Conservation (phyloP, 2,329 filamentous ascomycete species). For the Pseudogymnoascus sp. region DNA sequence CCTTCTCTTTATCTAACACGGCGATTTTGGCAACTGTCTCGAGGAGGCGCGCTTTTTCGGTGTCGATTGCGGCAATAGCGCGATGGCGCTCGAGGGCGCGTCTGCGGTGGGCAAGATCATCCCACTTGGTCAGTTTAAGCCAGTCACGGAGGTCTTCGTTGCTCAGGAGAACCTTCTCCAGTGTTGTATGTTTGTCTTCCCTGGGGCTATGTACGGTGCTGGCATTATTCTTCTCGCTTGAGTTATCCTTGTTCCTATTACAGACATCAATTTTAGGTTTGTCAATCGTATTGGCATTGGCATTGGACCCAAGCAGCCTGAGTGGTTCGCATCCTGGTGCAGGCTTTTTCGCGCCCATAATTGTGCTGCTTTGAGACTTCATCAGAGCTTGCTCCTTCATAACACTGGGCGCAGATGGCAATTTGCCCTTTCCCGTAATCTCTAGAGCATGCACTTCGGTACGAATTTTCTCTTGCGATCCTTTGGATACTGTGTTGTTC, state of each 20-base stretch:
- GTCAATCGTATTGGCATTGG: background rate
- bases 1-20: constrained; percentile 1
- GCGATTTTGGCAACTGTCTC: background rate
- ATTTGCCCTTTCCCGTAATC: constrained; percentile 9
- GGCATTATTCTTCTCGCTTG: constrained; percentile 13
- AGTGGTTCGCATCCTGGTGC: background rate
- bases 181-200: constrained; percentile 14
- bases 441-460: constrained; percentile 16
- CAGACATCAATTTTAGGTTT: constrained; percentile 16
- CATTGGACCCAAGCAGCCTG: background rate
- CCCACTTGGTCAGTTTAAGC: constrained; percentile 30
- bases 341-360: constrained; percentile 20
- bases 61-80: constrained; percentile 28
- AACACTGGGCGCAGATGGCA: background rate
- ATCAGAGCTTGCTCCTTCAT: constrained; percentile 19
- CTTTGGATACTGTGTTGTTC: constrained; percentile 11
- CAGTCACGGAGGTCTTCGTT: constrained; percentile 30
- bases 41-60: constrained; percentile 21
- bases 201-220: constrained; percentile 13
- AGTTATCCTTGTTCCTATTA: constrained; percentile 16
- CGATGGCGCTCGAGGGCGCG: constrained; percentile 25
- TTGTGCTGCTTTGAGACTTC: constrained; percentile 24
- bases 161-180: constrained; percentile 22
- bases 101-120: constrained; percentile 29
- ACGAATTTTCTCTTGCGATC: constrained; percentile 12